Base-by-base conservation (phyloP, 345 rosid species). In the Cardiospermum halicacabum region DNA sequence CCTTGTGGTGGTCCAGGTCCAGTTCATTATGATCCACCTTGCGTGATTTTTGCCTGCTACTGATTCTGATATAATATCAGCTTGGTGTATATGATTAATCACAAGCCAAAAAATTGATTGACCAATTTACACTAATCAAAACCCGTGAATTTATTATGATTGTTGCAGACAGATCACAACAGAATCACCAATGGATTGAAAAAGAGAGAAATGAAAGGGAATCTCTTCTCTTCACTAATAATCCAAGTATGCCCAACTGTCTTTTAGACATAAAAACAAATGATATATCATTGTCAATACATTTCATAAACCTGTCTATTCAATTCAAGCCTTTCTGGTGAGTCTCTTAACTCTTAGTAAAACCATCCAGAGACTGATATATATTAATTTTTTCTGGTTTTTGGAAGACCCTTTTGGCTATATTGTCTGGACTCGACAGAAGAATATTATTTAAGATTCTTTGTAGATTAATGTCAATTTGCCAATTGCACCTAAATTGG, bases 351-450 rank as follows among this genome's bases (percentile, higher is more conserved):
- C 27, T 26, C 10, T 54, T n/a, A 8, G 26, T 19, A 25, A 18
- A 31, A 26, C 1, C 22, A 19, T 36, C 62, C 28, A 37, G n/a
- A n/a, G n/a, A n/a, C n/a, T n/a, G n/a, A n/a, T 3, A 31, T 8
- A 19, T 2, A 50, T 24, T 51, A 24, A 5, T 51, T 39, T 43
- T 43, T 43, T 3, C 21, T n/a, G n/a, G n/a, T 16, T n/a, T 43
- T 4, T 43, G 49, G 18, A 40, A 40, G 1, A 2, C 24, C 47
- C n/a, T 34, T 62, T 62, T 49, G 5, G 15, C 15, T 5, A 31
- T 32, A 13, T 49, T 62, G 32, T 62, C 66, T 11, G 21, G 45
- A 31, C 50, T 22, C 66, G n/a, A n/a, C n/a, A 62, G 7, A 47
- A 31, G 3, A 48, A 62, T 49, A 48, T 13, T 5, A 62, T 49